These are phyloP conservation scores for Perkinsus olseni DNA, from an alignment of 169 alveolate genomes.

Conservation along the genomic window DNA sequence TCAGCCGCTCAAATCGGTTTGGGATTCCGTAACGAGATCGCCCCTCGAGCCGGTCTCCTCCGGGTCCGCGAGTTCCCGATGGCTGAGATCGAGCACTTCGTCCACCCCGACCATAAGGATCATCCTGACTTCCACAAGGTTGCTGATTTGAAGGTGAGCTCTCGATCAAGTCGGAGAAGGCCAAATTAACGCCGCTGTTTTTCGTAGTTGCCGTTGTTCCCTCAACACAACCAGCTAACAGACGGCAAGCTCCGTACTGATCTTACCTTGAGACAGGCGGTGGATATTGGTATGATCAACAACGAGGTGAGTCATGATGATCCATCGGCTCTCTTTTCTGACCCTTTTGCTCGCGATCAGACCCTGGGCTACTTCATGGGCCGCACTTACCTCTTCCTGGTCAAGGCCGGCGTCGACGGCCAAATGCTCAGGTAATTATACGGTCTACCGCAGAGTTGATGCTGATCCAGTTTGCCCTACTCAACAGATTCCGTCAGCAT, in stretches of 20 bases:
- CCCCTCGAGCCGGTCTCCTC: constrained; percentile 90
- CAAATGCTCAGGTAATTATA: constrained; percentile 2
- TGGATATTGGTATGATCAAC: constrained; percentile 44
- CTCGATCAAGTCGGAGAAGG: no score
- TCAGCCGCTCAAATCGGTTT: constrained; percentile 91
- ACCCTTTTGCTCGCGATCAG: constrained; percentile 54
- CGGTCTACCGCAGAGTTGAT: no score
- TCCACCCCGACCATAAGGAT: constrained; percentile 75
- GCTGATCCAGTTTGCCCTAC: no score
- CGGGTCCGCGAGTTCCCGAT: constrained; percentile 95
- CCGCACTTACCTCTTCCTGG: constrained; percentile 83
- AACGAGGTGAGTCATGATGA: neutral
- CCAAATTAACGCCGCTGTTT: neutral
- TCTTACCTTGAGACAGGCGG: constrained; percentile 82
- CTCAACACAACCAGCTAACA: constrained; percentile 62
- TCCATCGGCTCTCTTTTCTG: neutral
- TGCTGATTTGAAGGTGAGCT: constrained; percentile 40
- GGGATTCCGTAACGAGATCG: constrained; percentile 95
- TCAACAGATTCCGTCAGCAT: constrained; percentile 93
- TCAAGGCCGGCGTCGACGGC: constrained; percentile 74
- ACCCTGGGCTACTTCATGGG: constrained; percentile 93
- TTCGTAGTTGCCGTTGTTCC: constrained; percentile 69
- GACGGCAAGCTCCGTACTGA: constrained; percentile 31
- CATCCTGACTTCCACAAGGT: constrained; percentile 78
- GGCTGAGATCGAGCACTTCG: constrained; percentile 98